Evolutionary conservation across 306 rosid genomes (phyloP).

Genomic region (Inga laurina): DNA sequence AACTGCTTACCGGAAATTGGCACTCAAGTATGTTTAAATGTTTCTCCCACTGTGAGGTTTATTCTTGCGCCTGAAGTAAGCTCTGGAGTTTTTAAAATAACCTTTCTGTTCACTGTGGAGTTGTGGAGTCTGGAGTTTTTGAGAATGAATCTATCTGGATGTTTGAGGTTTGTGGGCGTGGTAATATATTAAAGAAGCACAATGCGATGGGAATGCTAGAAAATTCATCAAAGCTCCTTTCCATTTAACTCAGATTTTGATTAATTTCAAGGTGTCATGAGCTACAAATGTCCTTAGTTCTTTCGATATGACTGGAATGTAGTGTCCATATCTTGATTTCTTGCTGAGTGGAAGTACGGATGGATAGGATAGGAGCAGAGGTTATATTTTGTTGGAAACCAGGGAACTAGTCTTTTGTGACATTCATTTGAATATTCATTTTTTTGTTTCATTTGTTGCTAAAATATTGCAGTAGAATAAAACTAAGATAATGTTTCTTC

Average conservation of each 20-base stretch:
- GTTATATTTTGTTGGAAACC: background rate
- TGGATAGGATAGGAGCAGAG: background rate
- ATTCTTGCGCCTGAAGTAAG: background rate
- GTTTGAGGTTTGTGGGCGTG: background rate
- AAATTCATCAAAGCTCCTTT: background rate
- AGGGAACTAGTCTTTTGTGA: background rate
- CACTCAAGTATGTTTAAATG: constrained; percentile 73
- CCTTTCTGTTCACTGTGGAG: background rate
- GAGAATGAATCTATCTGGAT: background rate
- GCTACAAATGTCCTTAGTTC: background rate
- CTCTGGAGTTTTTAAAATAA: background rate
- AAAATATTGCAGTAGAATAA: constrained; percentile 15
- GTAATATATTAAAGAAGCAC: background rate
- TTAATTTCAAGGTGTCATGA: background rate
- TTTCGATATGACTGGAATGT: background rate
- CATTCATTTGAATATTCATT: background rate
- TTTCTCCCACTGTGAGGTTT: background rate
- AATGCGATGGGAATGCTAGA: background rate
- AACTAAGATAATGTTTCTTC: constrained; percentile 5
- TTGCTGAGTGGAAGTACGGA: background rate
- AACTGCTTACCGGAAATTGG: constrained; percentile 88
- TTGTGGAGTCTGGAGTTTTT: background rate
- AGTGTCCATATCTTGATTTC: background rate
- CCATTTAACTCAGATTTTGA: background rate
- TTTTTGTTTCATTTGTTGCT: background rate